phyloP scores from a whole-genome alignment of 2,329 filamentous ascomycete species.

The Xylogone sp. region DNA sequence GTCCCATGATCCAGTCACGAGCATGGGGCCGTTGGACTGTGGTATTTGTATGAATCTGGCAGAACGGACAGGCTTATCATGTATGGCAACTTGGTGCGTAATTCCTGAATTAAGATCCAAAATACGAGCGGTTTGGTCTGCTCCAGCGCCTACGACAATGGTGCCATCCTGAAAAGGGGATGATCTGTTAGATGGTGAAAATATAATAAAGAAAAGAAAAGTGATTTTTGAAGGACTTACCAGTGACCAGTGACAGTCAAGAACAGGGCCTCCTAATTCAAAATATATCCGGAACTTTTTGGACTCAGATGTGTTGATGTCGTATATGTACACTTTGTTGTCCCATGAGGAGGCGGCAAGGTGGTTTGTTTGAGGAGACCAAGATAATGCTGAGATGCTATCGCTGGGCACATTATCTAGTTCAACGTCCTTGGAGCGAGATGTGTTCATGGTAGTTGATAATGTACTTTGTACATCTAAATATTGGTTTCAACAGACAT shows the following conservation, averaged over 20 bases:
- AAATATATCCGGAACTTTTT: conserved; percentile 79
- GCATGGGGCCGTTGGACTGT: conserved; percentile 62
- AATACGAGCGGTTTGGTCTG: conserved; percentile 83
- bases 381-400: conserved; percentile 79
- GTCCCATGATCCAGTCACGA: conserved; percentile 88
- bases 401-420: conserved; percentile 77
- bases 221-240: conserved; percentile 52
- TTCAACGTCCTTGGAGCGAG: conserved; percentile 65
- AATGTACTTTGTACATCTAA: no score
- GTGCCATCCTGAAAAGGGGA: conserved; percentile 66
- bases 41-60: conserved; percentile 71
- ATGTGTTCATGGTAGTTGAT: no score
- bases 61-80: conserved; percentile 75
- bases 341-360: conserved; percentile 94
- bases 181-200: conserved; percentile 5
- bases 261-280: conserved; percentile 77
- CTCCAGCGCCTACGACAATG: conserved; percentile 78
- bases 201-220: conserved; percentile 1
- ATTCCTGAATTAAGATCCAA: conserved; percentile 70
- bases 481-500: no score
- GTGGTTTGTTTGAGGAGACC: conserved; percentile 72
- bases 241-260: conserved; percentile 81
- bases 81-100: conserved; percentile 69
- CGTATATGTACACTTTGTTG: conserved; percentile 93
- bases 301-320: conserved; percentile 70